Conservation (phyloP, 1,284 basidiomycete genomes). For the Trametes sp. region DNA sequence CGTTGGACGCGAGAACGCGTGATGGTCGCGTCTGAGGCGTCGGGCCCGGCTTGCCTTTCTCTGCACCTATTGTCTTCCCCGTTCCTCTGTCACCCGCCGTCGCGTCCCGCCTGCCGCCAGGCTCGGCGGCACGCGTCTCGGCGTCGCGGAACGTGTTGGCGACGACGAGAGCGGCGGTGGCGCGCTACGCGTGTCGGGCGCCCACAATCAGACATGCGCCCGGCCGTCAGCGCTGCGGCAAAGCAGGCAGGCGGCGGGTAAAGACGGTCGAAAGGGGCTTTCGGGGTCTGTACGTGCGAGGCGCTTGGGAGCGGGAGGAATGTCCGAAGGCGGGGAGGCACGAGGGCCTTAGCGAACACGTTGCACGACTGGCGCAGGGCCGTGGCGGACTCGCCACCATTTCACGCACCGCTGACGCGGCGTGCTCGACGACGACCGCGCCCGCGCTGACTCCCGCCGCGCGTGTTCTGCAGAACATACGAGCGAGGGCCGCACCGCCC, state of each 20-base stretch:
- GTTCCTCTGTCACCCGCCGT: slow-evolving; percentile 8
- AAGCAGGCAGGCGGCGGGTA: slow-evolving; percentile 3
- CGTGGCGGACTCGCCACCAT: slow-evolving; percentile 14
- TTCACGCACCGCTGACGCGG: slow-evolving; percentile 26
- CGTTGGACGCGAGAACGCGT: slow-evolving; percentile 30
- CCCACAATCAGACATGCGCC: not conserved
- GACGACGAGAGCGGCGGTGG: not conserved
- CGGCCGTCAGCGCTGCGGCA: not conserved
- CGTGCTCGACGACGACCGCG: slow-evolving; percentile 12
- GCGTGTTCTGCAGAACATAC: not conserved
- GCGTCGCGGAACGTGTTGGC: not conserved
- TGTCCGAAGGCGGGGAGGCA: slow-evolving; percentile 22
- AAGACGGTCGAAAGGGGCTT: not conserved
- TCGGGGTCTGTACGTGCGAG: slow-evolving; percentile 18
- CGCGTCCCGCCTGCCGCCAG: not conserved
- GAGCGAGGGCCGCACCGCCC: slow-evolving; percentile 1
- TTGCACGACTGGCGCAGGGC: slow-evolving; percentile 28
- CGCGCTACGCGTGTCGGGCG: not conserved
- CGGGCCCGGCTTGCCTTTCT: slow-evolving; percentile 25
- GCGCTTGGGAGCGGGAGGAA: slow-evolving; percentile 22
- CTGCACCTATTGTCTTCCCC: slow-evolving; percentile 9
- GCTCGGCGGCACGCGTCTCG: not conserved
- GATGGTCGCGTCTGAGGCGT: slow-evolving; percentile 9
- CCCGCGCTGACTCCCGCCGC: slow-evolving; percentile 5
- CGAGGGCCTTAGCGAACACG: slow-evolving; percentile 29